Conservation (phyloP, 2,329 filamentous ascomycete species). For the Biscogniauxia sp. region DNA sequence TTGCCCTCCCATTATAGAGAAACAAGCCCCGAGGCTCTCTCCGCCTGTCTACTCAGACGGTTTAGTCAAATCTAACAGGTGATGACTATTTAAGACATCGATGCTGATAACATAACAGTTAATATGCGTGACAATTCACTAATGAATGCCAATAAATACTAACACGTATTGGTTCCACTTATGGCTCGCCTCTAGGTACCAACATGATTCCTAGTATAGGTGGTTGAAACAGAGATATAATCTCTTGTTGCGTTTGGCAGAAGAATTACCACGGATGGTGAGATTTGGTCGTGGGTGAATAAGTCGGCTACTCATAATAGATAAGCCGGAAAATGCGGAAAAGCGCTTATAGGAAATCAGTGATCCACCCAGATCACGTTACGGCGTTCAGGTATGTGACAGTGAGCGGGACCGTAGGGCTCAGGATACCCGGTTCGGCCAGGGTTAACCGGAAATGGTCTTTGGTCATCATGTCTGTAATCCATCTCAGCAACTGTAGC, state of each 20-base stretch:
- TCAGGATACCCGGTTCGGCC: conserved; percentile 18
- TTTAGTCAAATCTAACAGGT: not conserved
- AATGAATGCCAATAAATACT: not conserved
- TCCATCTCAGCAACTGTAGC: conserved; percentile 6
- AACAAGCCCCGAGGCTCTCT: not conserved
- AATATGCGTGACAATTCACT: not conserved
- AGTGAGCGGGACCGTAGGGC: conserved; percentile 12
- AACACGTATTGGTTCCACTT: not conserved
- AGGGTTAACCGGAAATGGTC: conserved; percentile 18
- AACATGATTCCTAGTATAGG: not conserved
- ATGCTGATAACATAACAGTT: not conserved
- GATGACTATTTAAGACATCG: not conserved
- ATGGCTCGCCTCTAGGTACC: no score
- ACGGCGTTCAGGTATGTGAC: conserved; percentile 16
- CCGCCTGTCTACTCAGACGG: not conserved
- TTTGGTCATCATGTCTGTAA: conserved; percentile 16
- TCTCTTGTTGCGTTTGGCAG: not conserved
- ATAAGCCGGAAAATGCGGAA: not conserved
- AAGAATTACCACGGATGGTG: not conserved
- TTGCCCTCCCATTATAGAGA: not conserved
- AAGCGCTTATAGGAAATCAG: not conserved
- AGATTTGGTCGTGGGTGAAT: not conserved
- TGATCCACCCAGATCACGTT: conserved; percentile 25
- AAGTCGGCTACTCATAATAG: not conserved
- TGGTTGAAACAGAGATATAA: not conserved